These are phyloP conservation scores for Phytophthora capsici DNA, from an alignment of 352 stramenopile genomes.

Conservation along the genomic window DNA sequence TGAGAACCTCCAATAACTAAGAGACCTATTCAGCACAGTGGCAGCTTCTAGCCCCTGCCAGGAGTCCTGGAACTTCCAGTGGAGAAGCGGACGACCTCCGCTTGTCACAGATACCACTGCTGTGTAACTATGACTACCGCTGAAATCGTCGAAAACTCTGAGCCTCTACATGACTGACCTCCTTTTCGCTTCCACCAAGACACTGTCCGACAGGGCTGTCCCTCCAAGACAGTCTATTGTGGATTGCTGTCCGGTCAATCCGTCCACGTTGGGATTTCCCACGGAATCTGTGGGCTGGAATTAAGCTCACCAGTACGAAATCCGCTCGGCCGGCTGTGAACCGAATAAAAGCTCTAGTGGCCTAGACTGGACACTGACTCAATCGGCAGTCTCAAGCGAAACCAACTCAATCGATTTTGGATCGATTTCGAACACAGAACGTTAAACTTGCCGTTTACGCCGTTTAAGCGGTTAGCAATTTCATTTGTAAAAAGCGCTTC, in stretches of 20 bases:
- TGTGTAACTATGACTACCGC: constrained; percentile 9
- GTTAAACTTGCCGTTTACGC: not conserved
- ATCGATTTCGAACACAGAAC: not conserved
- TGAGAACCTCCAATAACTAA: too few relatives aligned
- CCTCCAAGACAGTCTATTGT: too few relatives aligned
- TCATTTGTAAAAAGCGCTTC: constrained; percentile 1
- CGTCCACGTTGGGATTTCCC: not conserved
- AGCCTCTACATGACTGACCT: not conserved
- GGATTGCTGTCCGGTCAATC: too few relatives aligned
- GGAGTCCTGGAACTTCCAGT: too few relatives aligned
- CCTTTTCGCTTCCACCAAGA: constrained; percentile 5
- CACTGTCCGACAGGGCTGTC: not conserved
- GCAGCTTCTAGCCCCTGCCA: too few relatives aligned
- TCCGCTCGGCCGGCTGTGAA: not conserved
- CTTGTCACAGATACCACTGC: constrained; percentile 7
- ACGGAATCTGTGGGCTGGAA: not conserved
- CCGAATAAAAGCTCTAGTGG: too few relatives aligned
- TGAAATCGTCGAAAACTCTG: not conserved
- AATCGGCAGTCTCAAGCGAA: not conserved
- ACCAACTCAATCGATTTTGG: constrained; percentile 8
- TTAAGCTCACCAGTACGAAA: not conserved
- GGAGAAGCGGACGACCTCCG: not conserved
- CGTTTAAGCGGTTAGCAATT: not conserved
- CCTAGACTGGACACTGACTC: not conserved
- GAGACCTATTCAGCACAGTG: too few relatives aligned